Evolutionary conservation across 352 stramenopile genomes (phyloP).

Genomic region (Phytophthora aleatoria): DNA sequence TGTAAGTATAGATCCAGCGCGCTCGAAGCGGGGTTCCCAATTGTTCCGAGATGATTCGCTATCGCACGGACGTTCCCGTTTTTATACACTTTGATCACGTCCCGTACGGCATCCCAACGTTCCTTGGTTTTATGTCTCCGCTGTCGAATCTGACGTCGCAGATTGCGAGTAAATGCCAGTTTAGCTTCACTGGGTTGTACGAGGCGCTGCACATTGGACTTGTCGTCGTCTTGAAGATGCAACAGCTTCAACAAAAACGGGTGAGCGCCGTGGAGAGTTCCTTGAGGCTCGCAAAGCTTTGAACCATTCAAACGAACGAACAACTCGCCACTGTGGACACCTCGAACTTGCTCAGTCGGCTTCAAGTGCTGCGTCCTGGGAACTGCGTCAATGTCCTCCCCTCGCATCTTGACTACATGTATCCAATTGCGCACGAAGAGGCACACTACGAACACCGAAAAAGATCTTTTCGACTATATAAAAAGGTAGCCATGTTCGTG

Average conservation of each 20-base stretch:
- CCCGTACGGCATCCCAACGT: slow-evolving; percentile 17
- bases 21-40: background rate
- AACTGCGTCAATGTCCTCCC: background rate
- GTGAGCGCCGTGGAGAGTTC: slow-evolving; percentile 29
- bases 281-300: slow-evolving; percentile 23
- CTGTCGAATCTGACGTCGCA: slow-evolving; percentile 24
- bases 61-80: background rate
- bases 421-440: background rate
- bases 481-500: slow-evolving; percentile 11
- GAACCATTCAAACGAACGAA: slow-evolving; percentile 43
- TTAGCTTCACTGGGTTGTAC: slow-evolving; percentile 31
- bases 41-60: slow-evolving; percentile 5
- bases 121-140: background rate
- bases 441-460: slow-evolving; percentile 18
- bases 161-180: slow-evolving; percentile 20
- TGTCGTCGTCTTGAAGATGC: slow-evolving; percentile 18
- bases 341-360: slow-evolving; percentile 14
- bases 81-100: slow-evolving; percentile 2
- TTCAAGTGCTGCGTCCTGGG: slow-evolving; percentile 1
- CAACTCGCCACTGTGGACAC: slow-evolving; percentile 51
- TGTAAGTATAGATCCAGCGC: slow-evolving; percentile 35
- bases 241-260: slow-evolving; percentile 41
- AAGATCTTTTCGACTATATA: slow-evolving; percentile 23
- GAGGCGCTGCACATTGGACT: slow-evolving; percentile 15
- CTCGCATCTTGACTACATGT: background rate